phyloP scores from a whole-genome alignment of 805 yeast species.

The Schwanniomyces polymorphus region DNA sequence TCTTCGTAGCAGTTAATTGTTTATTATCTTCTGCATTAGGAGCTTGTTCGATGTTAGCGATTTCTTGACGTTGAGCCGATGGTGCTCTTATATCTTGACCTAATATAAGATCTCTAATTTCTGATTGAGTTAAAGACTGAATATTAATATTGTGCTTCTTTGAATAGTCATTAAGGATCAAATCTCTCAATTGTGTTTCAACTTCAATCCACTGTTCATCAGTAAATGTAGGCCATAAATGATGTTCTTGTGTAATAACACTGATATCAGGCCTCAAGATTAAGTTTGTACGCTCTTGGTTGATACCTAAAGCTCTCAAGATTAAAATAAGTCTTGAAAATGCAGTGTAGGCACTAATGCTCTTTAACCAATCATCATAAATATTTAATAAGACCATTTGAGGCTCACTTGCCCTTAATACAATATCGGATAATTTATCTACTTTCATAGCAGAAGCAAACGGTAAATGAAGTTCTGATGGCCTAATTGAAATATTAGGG shows the following conservation, averaged over 20 bases:
- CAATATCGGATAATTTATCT: conserved; percentile 75
- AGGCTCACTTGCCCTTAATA: conserved; percentile 85
- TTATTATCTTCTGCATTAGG: conserved; percentile 42
- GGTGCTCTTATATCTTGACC: conserved; percentile 95
- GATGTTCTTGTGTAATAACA: conserved; percentile 70
- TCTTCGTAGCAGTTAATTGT: conserved; percentile 73
- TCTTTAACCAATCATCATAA: conserved; percentile 91
- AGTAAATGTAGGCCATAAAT: conserved; percentile 88
- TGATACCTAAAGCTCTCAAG: conserved; percentile 78
- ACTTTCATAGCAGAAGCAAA: conserved; percentile 83
- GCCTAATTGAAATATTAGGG: conserved; percentile 86
- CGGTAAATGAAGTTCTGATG: conserved; percentile 87
- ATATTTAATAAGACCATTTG: conserved; percentile 89
- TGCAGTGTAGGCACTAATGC: conserved; percentile 87
- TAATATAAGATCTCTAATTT: conserved; percentile 87
- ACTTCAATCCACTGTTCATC: conserved; percentile 92
- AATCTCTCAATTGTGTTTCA: conserved; percentile 83
- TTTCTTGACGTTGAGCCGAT: conserved; percentile 79
- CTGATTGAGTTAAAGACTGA: conserved; percentile 86
- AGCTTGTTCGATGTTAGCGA: conserved; percentile 66
- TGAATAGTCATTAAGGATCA: conserved; percentile 83
- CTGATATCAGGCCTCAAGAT: conserved; percentile 75
- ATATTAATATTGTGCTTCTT: conserved; percentile 83
- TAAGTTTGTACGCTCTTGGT: conserved; percentile 72
- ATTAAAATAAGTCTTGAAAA: conserved; percentile 83